Percentiles rank a stretch among this genome's conserved stretches.
phyloP scores from a whole-genome alignment of 2,329 filamentous ascomycete genomes.

The Emergomyces pasteurianus region DNA sequence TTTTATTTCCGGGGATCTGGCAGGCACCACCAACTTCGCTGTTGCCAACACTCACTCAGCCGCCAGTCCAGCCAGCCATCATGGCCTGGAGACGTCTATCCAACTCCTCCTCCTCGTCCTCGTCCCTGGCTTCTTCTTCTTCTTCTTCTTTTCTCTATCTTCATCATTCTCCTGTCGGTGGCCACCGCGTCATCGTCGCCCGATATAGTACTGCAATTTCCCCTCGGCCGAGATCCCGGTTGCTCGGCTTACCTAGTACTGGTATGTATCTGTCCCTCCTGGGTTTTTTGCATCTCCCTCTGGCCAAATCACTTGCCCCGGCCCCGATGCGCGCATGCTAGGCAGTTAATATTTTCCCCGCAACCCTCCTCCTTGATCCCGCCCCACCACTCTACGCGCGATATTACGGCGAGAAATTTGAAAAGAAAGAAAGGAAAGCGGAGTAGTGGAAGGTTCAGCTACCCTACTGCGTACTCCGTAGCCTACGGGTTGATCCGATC shows the following conservation, averaged over 20 bases:
- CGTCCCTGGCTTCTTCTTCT: neutral
- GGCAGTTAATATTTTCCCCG: neutral
- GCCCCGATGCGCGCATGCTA: neutral
- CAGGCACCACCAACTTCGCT: neutral
- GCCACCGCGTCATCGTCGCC: neutral
- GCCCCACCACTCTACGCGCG: neutral
- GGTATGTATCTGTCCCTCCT: neutral
- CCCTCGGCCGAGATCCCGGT: neutral
- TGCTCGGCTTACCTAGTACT: neutral
- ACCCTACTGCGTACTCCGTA: too few species aligned
- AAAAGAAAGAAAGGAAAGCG: neutral
- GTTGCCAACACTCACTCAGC: too few species aligned
- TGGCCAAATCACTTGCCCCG: neutral
- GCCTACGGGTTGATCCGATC: neutral
- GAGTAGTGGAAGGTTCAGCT: too few species aligned
- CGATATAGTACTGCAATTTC: neutral
- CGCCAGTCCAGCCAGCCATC: too few species aligned
- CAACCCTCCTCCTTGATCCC: neutral
- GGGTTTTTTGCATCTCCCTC: neutral
- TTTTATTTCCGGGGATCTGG: too few species aligned
- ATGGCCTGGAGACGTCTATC: neutral
- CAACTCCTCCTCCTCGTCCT: too few species aligned
- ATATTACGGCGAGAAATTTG: neutral
- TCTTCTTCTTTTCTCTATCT: conserved; percentile 9
- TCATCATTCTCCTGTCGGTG: neutral